Conservation (phyloP, 805 yeast genomes). For the Suhomyces canberraensis region DNA sequence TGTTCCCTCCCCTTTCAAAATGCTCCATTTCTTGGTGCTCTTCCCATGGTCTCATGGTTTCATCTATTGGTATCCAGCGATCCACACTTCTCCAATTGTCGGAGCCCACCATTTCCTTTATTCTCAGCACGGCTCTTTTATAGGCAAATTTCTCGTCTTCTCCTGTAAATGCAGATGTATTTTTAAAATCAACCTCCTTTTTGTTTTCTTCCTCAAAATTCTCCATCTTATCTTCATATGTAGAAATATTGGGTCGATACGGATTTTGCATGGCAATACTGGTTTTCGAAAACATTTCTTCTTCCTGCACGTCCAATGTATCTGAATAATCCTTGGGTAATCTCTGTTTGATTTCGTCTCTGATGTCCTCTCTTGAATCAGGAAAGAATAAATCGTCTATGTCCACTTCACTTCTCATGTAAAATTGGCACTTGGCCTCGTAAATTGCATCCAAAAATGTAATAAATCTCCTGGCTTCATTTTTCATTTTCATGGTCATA, state of each 20-base stretch:
- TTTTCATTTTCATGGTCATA: constrained; percentile 52
- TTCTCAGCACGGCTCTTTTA: constrained; percentile 65
- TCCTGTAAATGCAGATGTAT: constrained; percentile 61
- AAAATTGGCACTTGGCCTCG: constrained; percentile 63
- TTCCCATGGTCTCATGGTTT: constrained; percentile 60
- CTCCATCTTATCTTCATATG: constrained; percentile 51
- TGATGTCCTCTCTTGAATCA: constrained; percentile 23
- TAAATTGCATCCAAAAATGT: constrained; percentile 66
- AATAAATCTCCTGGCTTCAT: constrained; percentile 67
- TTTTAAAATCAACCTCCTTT: constrained; percentile 37
- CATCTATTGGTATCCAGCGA: constrained; percentile 56
- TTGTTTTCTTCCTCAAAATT: constrained; percentile 10
- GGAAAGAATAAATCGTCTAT: constrained; percentile 64
- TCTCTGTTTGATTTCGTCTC: neutral
- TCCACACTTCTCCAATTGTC: constrained; percentile 45
- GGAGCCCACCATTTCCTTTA: constrained; percentile 56
- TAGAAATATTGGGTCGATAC: constrained; percentile 64
- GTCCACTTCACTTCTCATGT: constrained; percentile 46
- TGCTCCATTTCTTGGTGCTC: neutral
- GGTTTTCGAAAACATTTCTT: constrained; percentile 68
- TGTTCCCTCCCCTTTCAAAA: no score
- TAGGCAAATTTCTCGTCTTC: constrained; percentile 76
- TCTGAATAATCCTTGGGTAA: constrained; percentile 14
- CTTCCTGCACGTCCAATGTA: constrained; percentile 50
- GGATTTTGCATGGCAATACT: constrained; percentile 58